Conservation (phyloP, 164 flowering plant species). For the Annona cherimola region DNA sequence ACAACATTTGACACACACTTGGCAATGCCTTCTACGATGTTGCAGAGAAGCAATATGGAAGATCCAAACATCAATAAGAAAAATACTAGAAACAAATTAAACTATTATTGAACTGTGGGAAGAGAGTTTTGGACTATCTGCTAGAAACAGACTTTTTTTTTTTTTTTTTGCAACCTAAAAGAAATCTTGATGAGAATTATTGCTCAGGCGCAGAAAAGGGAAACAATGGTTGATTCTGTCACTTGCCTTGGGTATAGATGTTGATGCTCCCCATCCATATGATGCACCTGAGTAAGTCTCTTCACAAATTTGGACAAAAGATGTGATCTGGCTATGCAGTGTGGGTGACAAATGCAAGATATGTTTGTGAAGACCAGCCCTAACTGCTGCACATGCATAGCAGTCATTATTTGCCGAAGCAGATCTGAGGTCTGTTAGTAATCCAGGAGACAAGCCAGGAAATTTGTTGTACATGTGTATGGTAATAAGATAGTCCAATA, state of each 20-base stretch:
- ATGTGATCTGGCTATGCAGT: conserved; percentile 43
- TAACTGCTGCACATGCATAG: conserved; percentile 60
- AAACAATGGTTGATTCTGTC: not conserved
- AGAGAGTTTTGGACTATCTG: too few relatives aligned
- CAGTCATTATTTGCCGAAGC: conserved; percentile 87
- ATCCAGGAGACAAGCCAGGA: conserved; percentile 71
- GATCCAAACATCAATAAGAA: too few relatives aligned
- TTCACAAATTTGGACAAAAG: conserved; percentile 24
- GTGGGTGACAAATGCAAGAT: conserved; percentile 52
- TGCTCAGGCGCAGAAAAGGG: not conserved
- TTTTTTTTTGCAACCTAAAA: not conserved
- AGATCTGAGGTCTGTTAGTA: conserved; percentile 74
- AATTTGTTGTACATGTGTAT: conserved; percentile 45
- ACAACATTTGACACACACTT: too few relatives aligned
- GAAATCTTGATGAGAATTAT: not conserved
- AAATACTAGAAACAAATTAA: too few relatives aligned
- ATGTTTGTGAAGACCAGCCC: conserved; percentile 54
- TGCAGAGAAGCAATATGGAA: too few relatives aligned
- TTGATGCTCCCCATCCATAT: conserved; percentile 74
- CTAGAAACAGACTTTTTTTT: too few relatives aligned
- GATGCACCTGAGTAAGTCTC: conserved; percentile 27
- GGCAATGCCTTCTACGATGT: too few relatives aligned
- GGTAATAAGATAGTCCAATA: conserved; percentile 71
- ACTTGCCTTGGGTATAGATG: conserved; percentile 59
- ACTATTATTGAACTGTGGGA: too few relatives aligned